A percentile compares a stretch with the other conserved stretches of the same genome.
Evolutionary conservation across 73 alveolate species (phyloP).

Genomic region (Paramecium sonneborni): DNA sequence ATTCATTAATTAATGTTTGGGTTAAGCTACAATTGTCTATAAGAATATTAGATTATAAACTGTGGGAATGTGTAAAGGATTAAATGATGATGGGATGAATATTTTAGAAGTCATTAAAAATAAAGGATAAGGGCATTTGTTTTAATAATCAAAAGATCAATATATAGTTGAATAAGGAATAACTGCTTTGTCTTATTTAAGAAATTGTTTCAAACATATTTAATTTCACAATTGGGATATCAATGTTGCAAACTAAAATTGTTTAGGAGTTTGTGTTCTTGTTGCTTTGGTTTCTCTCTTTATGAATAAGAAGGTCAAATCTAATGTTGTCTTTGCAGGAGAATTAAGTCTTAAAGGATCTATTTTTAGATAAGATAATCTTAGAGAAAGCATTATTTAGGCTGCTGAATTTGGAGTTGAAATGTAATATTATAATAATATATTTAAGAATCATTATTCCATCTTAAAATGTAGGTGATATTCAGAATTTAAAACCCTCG

Average conservation of each 20-base stretch:
- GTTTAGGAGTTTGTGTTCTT: constrained; percentile 90
- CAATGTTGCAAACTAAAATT: constrained; percentile 87
- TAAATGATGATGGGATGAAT: constrained; percentile 87
- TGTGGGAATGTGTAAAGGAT: constrained; percentile 88
- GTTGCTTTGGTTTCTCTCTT: constrained; percentile 86
- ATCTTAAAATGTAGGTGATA: neutral
- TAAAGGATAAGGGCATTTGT: constrained; percentile 71
- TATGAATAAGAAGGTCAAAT: constrained; percentile 78
- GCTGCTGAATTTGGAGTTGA: constrained; percentile 85
- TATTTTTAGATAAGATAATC: constrained; percentile 85
- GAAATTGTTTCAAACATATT: neutral
- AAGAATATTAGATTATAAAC: constrained; percentile 70
- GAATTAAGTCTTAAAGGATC: constrained; percentile 82
- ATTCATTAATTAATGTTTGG: constrained; percentile 78
- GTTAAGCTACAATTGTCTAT: constrained; percentile 75
- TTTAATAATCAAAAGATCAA: constrained; percentile 53
- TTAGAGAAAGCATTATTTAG: constrained; percentile 86
- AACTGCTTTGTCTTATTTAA: constrained; percentile 73
- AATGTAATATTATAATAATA: constrained; percentile 56
- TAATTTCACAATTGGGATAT: constrained; percentile 91
- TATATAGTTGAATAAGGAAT: constrained; percentile 64
- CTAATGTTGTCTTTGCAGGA: constrained; percentile 89
- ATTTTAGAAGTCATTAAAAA: constrained; percentile 80
- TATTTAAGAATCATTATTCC: constrained; percentile 34
- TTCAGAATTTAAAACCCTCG: neutral